These are phyloP conservation scores for Aspergillus sp. DNA, from an alignment of 2,329 filamentous ascomycete species.

Conservation along the genomic window DNA sequence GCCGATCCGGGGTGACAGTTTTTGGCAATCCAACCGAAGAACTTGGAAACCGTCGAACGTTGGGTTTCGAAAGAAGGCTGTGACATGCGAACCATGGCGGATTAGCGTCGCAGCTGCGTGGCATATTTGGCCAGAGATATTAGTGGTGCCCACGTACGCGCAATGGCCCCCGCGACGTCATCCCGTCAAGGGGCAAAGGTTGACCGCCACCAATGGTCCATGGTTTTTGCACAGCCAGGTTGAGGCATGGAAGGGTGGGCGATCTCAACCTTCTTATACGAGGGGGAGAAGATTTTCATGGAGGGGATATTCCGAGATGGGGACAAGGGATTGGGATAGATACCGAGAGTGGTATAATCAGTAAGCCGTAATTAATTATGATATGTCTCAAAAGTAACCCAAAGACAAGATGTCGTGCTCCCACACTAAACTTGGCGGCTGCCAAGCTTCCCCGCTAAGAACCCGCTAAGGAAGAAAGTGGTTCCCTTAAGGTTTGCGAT, in stretches of 20 bases:
- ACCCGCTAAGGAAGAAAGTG: constrained; percentile 9
- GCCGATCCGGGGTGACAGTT: not conserved
- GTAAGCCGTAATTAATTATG: no score
- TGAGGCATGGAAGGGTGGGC: not conserved
- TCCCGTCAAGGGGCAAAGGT: not conserved
- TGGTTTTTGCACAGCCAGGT: constrained; percentile 1
- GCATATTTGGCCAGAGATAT: not conserved
- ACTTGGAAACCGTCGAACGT: not conserved
- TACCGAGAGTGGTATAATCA: no score
- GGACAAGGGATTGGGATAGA: no score
- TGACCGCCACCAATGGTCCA: constrained; percentile 6
- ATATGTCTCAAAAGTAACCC: not conserved
- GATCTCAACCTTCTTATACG: no score
- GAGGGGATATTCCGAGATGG: no score
- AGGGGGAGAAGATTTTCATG: not conserved
- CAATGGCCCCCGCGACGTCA: constrained; percentile 1
- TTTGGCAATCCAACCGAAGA: not conserved
- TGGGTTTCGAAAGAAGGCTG: not conserved
- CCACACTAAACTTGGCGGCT: not conserved
- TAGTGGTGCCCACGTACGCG: constrained; percentile 1
- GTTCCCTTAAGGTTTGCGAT: constrained; percentile 5
- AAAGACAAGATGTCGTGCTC: not conserved
- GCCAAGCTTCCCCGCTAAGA: constrained; percentile 20
- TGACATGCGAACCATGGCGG: not conserved
- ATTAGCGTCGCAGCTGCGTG: not conserved